Evolutionary conservation across 768 basidiomycete species (phyloP), one percentile per base, ranked within the genome.

Genomic region (Amanita rimosa): DNA sequence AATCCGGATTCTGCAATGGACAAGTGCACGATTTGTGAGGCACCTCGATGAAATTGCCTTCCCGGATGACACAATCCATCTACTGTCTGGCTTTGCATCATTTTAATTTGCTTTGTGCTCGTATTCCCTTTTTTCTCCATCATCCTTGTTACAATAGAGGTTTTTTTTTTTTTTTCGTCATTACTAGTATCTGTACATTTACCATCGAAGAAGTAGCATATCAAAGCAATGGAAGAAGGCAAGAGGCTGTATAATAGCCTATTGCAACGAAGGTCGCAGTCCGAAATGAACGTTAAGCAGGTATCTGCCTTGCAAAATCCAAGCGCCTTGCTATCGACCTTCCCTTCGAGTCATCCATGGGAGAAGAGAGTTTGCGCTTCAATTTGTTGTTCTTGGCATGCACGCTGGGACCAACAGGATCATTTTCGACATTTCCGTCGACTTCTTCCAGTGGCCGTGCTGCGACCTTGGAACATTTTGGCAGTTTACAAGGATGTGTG

Each of bases 401-500:
- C 27, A 70, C 73, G 8, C 68, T 75, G 3, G 75, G 73, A 1
- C 75, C 79, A 1, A 73, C 60, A 0, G 67, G 59, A 22, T 67
- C 65, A 42, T 70, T 65, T 10, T 82, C 76, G 16, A 81, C 77
- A 50, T 86, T 88, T 44, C 79, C 84, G 48, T 91, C 84, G 9
- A 86, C 71, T 56, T 91, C 87, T 57, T 87, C 87, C 3, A 84
- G 73, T 4, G 86, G 79, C 24, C 80, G 71, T 16, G 67, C 62
- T 5, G 66, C 22, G n/a, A 35, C 57, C 5, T 66, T 65, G 27
- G 67, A 63, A 49, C 73, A 75, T 76, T 94, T 90, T 0, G 96
- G 96, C 1, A 99, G 75, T 57, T 89, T 85, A 6, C 81, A 83
- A 0, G 92, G 92, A 54, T 88, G 85, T 0, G 93, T 84, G 0